These are phyloP conservation scores for Ophiorrhiza pumila DNA, from an alignment of 257 asterid species.

Conservation along the genomic window DNA sequence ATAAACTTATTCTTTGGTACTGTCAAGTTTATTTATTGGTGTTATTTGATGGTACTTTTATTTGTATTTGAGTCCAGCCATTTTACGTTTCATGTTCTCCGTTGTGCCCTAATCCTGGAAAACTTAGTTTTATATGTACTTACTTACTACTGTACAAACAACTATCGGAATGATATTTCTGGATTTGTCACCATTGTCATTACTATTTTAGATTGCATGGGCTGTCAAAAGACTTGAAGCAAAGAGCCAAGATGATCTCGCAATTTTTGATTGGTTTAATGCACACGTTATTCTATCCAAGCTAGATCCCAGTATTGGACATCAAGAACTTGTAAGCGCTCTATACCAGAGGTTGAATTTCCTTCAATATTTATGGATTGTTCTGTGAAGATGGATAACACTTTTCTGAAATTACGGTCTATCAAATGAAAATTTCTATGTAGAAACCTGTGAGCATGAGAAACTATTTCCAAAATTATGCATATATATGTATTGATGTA, in stretches of 20 bases:
- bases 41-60: not conserved
- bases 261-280: conserved; percentile 82
- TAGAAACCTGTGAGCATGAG: not conserved
- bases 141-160: not conserved
- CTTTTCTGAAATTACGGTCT: not conserved
- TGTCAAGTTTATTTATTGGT: not conserved
- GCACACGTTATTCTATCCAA: conserved; percentile 66
- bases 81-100: not conserved
- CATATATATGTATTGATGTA: not conserved
- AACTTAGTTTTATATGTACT: not conserved
- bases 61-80: not conserved
- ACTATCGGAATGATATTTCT: not conserved
- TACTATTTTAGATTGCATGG: conserved; percentile 57
- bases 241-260: conserved; percentile 47
- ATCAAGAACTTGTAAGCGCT: conserved; percentile 78
- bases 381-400: conserved; percentile 1
- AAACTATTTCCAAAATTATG: not conserved
- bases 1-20: not conserved
- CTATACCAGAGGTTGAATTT: conserved; percentile 17
- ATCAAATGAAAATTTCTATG: not conserved
- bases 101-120: not conserved
- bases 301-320: conserved; percentile 76
- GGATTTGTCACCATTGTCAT: conserved; percentile 11
- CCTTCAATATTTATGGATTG: not conserved
- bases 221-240: conserved; percentile 60